Base-by-base conservation (phyloP, 169 alveolate genomes). In the Plasmodium malariae region DNA sequence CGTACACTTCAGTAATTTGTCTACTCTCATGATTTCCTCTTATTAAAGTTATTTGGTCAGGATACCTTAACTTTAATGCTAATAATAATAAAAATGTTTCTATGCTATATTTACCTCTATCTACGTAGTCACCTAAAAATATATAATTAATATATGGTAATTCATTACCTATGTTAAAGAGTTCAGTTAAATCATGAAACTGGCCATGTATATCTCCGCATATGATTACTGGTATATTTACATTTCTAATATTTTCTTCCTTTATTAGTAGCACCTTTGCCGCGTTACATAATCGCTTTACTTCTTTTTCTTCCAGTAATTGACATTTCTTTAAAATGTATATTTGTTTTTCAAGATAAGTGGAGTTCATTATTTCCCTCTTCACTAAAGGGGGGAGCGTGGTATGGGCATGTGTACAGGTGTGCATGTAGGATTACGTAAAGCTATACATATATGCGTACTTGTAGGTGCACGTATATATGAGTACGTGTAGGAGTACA, bases 61-160 rank as follows among this genome's bases (percentile, higher is more conserved):
- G 99, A 94, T 97, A 98, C 88, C 98, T 93, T 59, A 97, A 99
- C 94, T 99, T 99, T 70, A 98, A 92, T 17, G 99, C 98, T 26
- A 99, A 93, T 48, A 99, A 95, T 26, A 98, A 97, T 51, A 98
- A 95, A 95, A 99, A 98, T 17, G 99, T 98, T 93, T 98, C 99
- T 30, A 99, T 99, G 6, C 99, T 97, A 93, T 98, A 97, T 87
- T 97, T 96, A 59, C 99, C 99, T 76, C 99, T 93, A 94, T 99
- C 99, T 6, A 99, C 99, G 88, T 97, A 99, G 93, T 99, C 99
- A 57, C 99, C 99, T 92, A 99, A 92, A 93, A 99, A 99, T 76
- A 98, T 88, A 88, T 98, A 98, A 93, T 98, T 98, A 28, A 48
- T 67, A 40, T 76, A 55, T 43, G 89, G 89, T 99, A 96, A 73